Conservation (phyloP, 768 basidiomycete genomes). For the Suillus bovinus region DNA sequence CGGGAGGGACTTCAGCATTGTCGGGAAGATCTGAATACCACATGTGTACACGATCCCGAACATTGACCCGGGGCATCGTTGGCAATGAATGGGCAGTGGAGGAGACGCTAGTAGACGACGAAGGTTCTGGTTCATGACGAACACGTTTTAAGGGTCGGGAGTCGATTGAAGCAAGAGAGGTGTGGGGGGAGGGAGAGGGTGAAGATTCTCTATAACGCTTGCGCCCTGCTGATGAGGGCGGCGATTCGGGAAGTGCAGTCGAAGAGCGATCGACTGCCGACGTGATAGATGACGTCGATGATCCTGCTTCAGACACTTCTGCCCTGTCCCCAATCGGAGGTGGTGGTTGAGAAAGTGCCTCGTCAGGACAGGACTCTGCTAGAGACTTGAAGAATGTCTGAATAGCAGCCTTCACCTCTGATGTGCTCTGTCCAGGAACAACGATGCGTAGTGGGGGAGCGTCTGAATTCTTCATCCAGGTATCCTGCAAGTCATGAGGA, state of each 20-base stretch:
- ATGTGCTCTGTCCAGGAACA: slow-evolving; percentile 36
- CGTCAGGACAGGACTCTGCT: slow-evolving; percentile 11
- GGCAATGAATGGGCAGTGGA: not conserved
- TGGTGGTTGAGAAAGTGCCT: not conserved
- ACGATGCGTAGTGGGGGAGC: slow-evolving; percentile 35
- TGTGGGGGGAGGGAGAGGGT: slow-evolving; percentile 5
- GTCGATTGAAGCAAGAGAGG: slow-evolving; percentile 1
- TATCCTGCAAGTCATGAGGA: slow-evolving; percentile 32
- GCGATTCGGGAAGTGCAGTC: not conserved
- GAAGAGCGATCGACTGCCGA: not conserved
- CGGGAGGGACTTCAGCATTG: not conserved
- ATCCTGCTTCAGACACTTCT: not conserved
- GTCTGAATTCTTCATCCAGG: slow-evolving; percentile 38
- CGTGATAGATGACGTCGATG: not conserved
- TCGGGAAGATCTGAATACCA: slow-evolving; percentile 14
- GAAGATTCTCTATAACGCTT: slow-evolving; percentile 7
- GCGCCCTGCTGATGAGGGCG: slow-evolving; percentile 1
- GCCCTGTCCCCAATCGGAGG: not conserved
- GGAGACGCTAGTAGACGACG: slow-evolving; percentile 6
- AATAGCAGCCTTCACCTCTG: slow-evolving; percentile 24
- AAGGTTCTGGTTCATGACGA: slow-evolving; percentile 2
- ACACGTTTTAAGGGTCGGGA: slow-evolving; percentile 4
- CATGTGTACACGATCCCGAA: slow-evolving; percentile 9
- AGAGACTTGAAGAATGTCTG: slow-evolving; percentile 21
- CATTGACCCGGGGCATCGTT: not conserved